Evolutionary conservation across 2,329 filamentous ascomycete species (phyloP).

Genomic region (Alternaria atra): DNA sequence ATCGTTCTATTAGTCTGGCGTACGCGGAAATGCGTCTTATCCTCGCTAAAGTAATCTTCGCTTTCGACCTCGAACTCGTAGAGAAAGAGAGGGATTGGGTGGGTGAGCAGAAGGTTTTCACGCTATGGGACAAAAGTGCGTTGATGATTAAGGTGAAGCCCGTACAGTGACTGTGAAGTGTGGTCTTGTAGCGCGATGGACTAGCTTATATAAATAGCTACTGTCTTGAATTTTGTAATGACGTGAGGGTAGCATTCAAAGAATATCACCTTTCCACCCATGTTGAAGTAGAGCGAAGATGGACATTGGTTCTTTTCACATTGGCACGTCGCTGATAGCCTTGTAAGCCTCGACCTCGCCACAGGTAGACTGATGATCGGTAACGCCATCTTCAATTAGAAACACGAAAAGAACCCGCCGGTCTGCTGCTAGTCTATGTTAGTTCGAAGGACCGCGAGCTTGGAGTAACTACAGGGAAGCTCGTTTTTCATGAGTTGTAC

Average conservation of each 20-base stretch:
- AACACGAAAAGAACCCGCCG: too few relatives aligned
- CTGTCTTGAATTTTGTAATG: neutral
- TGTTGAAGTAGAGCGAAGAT: too few relatives aligned
- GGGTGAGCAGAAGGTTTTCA: constrained; percentile 37
- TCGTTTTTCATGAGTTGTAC: too few relatives aligned
- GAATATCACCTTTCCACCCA: neutral
- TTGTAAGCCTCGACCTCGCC: too few relatives aligned
- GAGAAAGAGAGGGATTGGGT: constrained; percentile 51
- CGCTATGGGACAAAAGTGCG: constrained; percentile 46
- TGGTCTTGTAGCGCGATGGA: neutral
- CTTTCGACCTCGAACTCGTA: constrained; percentile 36
- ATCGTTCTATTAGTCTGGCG: constrained; percentile 23
- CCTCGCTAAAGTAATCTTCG: constrained; percentile 34
- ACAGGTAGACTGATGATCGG: too few relatives aligned
- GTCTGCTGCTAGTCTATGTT: too few relatives aligned
- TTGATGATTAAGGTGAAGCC: constrained; percentile 39
- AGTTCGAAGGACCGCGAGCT: too few relatives aligned
- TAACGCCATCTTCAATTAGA: too few relatives aligned
- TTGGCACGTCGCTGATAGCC: too few relatives aligned
- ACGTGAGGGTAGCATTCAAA: neutral
- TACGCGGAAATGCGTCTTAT: constrained; percentile 43
- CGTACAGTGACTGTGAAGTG: constrained; percentile 14
- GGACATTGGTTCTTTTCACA: too few relatives aligned
- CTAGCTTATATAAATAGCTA: neutral
- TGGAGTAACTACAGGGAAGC: too few relatives aligned